phyloP scores from a whole-genome alignment of 257 asterid species.

The Solanum pimpinellifolium region DNA sequence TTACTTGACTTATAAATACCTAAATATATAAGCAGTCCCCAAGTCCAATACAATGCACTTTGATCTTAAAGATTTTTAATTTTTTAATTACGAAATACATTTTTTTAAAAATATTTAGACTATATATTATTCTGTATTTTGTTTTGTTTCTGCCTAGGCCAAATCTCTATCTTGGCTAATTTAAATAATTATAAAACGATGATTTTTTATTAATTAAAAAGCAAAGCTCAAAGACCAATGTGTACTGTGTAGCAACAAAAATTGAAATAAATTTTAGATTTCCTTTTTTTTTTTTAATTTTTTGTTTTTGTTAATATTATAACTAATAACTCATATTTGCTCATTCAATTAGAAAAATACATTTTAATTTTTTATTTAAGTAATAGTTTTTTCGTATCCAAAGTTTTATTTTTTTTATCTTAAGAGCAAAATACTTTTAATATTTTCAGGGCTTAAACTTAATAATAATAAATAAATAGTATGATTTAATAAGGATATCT shows the following conservation, averaged over 20 bases:
- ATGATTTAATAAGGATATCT: background rate
- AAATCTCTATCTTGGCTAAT: background rate
- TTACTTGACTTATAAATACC: no score
- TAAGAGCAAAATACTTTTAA: background rate
- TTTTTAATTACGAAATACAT: background rate
- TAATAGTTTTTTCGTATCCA: background rate
- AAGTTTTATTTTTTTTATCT: no score
- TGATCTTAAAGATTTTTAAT: background rate
- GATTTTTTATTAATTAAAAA: background rate
- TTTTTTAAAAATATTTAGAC: background rate
- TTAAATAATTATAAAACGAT: background rate
- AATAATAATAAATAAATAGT: background rate
- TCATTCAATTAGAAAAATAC: background rate
- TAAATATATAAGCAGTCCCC: no score
- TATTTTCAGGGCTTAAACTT: background rate
- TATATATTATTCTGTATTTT: background rate
- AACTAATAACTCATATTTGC: background rate
- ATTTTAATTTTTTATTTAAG: background rate
- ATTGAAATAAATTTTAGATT: background rate
- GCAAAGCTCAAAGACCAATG: background rate
- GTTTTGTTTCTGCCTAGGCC: background rate
- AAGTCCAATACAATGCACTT: background rate
- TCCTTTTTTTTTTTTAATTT: background rate
- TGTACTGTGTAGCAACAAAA: background rate
- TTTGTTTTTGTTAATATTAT: no score